Conservation (phyloP, 768 basidiomycete species). For the Tricholoma furcatifolium region DNA sequence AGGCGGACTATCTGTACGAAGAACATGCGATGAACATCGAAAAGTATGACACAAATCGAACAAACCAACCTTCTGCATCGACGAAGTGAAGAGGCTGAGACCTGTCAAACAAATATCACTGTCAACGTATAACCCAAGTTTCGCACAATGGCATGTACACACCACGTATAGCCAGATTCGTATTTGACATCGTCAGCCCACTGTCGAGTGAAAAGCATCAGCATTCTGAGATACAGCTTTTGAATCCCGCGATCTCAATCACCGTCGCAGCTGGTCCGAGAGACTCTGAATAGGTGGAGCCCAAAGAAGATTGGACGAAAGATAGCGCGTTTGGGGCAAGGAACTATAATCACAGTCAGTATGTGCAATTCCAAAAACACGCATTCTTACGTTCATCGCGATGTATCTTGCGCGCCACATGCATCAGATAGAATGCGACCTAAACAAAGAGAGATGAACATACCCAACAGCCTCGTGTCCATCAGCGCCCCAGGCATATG, state of each 20-base stretch:
- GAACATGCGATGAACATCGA: not conserved
- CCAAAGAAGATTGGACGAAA: conserved; percentile 45
- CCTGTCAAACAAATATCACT: conserved; percentile 21
- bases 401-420: conserved; percentile 28
- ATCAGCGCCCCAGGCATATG: conserved; percentile 39
- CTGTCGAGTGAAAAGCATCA: conserved; percentile 21
- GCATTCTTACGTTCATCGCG: conserved; percentile 36
- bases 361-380: not conserved
- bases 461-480: conserved; percentile 47
- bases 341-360: conserved; percentile 34
- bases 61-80: conserved; percentile 42
- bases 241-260: conserved; percentile 8
- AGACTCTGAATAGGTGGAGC: conserved; percentile 39
- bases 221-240: not conserved
- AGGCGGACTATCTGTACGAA: conserved; percentile 35
- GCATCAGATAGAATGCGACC: not conserved
- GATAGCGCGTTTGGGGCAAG: conserved; percentile 45
- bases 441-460: conserved; percentile 8
- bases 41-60: not conserved
- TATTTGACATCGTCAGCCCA: conserved; percentile 52
- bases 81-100: conserved; percentile 45
- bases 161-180: conserved; percentile 38
- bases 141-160: conserved; percentile 4
- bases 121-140: not conserved
- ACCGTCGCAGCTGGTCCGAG: conserved; percentile 52